Conservation (phyloP, 345 rosid species). For the Gossypium turneri region DNA sequence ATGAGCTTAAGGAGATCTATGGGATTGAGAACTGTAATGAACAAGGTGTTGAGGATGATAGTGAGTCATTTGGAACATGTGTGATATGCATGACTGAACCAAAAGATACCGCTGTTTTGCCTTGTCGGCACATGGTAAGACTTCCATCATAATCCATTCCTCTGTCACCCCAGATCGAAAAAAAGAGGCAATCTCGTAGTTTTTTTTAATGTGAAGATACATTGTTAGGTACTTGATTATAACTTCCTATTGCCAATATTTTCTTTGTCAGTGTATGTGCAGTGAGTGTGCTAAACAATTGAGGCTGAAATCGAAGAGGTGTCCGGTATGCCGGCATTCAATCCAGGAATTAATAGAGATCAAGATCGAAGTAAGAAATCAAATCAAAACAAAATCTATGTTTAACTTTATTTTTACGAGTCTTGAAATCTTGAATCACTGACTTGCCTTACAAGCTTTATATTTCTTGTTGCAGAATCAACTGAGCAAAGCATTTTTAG, state of each 20-base stretch:
- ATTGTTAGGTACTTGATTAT: neutral
- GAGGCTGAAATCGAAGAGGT: slow-evolving; percentile 70
- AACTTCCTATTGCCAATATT: neutral
- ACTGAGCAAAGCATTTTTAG: neutral
- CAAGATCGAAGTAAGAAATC: slow-evolving; percentile 36
- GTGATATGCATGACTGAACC: slow-evolving; percentile 49
- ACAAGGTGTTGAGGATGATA: slow-evolving; percentile 23
- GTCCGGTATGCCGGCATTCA: slow-evolving; percentile 82
- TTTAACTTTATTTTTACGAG: neutral
- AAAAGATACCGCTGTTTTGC: slow-evolving; percentile 38
- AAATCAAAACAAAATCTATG: neutral
- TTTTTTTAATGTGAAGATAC: neutral
- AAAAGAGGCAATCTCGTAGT: neutral
- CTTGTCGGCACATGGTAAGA: slow-evolving; percentile 54
- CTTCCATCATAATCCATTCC: neutral
- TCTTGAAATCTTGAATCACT: neutral
- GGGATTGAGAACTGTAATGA: slow-evolving; percentile 30
- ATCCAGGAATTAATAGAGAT: slow-evolving; percentile 69
- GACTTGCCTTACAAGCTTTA: slow-evolving; percentile 1
- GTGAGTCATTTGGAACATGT: slow-evolving; percentile 28
- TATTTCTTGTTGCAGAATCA: slow-evolving; percentile 7
- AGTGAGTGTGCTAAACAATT: slow-evolving; percentile 59
- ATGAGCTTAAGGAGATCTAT: slow-evolving; percentile 44
- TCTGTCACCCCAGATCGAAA: neutral
- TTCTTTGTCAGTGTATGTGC: slow-evolving; percentile 55